Conservation (phyloP, 1,284 basidiomycete genomes). For the Ceratobasidium sp. region DNA sequence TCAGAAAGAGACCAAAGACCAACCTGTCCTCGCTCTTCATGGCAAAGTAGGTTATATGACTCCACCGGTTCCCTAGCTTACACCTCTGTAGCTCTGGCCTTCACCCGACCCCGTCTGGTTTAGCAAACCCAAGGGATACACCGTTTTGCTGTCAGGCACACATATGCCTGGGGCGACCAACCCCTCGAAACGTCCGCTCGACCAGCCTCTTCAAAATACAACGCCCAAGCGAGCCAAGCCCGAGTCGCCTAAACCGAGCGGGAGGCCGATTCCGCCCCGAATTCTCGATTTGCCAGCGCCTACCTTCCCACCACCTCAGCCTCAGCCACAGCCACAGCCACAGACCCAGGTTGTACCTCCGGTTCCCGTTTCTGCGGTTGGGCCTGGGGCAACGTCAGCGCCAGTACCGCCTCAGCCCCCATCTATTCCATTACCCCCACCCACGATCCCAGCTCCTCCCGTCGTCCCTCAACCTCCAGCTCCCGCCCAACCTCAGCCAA, state of each 20-base stretch:
- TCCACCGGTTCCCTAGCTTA: neutral
- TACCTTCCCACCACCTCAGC: too few species aligned
- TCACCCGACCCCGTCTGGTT: conserved; percentile 38
- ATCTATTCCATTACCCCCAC: conserved; percentile 3
- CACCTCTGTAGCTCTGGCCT: conserved; percentile 39
- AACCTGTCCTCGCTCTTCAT: conserved; percentile 51
- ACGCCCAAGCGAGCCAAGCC: conserved; percentile 40
- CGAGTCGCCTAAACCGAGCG: conserved; percentile 21
- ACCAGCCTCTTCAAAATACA: conserved; percentile 28
- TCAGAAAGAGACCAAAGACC: conserved; percentile 64
- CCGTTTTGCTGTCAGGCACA: conserved; percentile 9
- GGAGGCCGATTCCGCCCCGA: conserved; percentile 36
- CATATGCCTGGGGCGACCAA: conserved; percentile 38
- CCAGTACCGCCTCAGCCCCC: conserved; percentile 21
- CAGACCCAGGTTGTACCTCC: neutral
- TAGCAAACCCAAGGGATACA: conserved; percentile 25
- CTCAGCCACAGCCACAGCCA: conserved; percentile 44
- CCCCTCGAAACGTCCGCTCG: conserved; percentile 43
- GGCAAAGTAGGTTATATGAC: conserved; percentile 7
- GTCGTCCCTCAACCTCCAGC: conserved; percentile 11
- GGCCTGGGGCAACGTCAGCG: neutral
- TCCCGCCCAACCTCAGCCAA: conserved; percentile 27
- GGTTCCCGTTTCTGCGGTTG: neutral
- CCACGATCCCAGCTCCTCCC: neutral
- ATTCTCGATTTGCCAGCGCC: conserved; percentile 27